Evolutionary conservation across 2,329 filamentous ascomycete species (phyloP), one percentile per base, ranked within the genome.

Genomic region (Apiospora marii): DNA sequence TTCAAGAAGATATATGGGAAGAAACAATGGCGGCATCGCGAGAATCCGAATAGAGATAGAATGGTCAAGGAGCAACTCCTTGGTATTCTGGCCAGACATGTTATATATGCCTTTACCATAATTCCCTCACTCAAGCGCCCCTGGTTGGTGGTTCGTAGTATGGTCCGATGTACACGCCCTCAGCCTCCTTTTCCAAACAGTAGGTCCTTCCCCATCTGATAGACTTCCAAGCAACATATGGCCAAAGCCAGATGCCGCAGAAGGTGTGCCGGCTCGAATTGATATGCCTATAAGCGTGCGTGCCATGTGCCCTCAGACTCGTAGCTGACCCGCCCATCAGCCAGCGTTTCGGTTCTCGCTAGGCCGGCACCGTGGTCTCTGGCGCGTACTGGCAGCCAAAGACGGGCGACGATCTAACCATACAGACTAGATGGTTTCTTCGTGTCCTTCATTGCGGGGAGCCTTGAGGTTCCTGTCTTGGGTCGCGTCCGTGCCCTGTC

Each of bases 321-420:
- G 30, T 43, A 67, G 61, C 27, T 67, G 27, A 16, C 61, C 61
- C 13, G 34, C 61, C 61, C 61, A n/a, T 19, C 41, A 43, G 61
- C n/a, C 43, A 34, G 61, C 61, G 61, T 67, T 67, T 4, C 27
- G 30, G 34, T 34, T 43, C 13, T 67, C 14, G 34, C 34, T 13
- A 12, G 34, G n/a, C 58, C 58, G 27, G 13, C 58, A 64, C 37
- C 58, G 5, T 27, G 27, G 14, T 27, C 27, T 22, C 58, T 10
- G 16, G 19, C 27, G 58, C 37, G n/a, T 67, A 67, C 61, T 67
- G 61, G 61, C 61, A 67, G n/a, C 41, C 43, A 30, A n/a, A 67
- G 27, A 6, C 5, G 8, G 61, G 61, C 61, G n/a, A 67, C 61
- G 6, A 30, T 67, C 19, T 67, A 6, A 19, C 61, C 34, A 12